phyloP scores from a whole-genome alignment of 345 rosid genomes.

The Sapria himalayana region DNA sequence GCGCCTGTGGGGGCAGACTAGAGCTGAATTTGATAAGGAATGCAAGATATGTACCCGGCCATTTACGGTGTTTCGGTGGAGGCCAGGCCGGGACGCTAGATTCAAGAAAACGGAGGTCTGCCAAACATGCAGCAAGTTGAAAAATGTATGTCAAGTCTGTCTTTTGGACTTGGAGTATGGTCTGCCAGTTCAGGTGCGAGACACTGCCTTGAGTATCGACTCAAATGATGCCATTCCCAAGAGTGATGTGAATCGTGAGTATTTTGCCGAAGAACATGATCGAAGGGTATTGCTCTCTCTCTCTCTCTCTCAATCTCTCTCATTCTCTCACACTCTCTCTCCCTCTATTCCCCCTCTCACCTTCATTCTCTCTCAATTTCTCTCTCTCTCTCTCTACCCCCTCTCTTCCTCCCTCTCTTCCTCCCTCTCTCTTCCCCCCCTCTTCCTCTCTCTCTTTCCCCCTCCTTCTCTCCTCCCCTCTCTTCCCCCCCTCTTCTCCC shows the following conservation, averaged over 20 bases:
- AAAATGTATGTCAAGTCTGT: slow-evolving; percentile 97
- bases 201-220: slow-evolving; percentile 56
- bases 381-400: neutral
- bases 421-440: too few species aligned
- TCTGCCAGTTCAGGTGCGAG: slow-evolving; percentile 86
- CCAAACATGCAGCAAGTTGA: slow-evolving; percentile 86
- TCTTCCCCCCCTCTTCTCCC: too few species aligned
- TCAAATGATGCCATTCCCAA: slow-evolving; percentile 80
- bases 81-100: slow-evolving; percentile 84
- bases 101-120: slow-evolving; percentile 80
- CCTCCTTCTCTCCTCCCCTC: too few species aligned
- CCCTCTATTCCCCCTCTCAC: too few species aligned
- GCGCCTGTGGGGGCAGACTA: slow-evolving; percentile 25
- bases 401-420: too few species aligned
- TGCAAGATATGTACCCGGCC: slow-evolving; percentile 96
- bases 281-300: slow-evolving; percentile 68
- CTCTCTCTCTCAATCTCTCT: too few species aligned
- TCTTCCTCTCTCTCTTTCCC: too few species aligned
- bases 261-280: slow-evolving; percentile 90
- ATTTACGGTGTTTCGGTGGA: slow-evolving; percentile 85
- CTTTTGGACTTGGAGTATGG: slow-evolving; percentile 92
- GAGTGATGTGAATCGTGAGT: slow-evolving; percentile 80
- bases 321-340: too few species aligned
- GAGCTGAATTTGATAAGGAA: slow-evolving; percentile 74
- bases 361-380: too few species aligned